phyloP scores from a whole-genome alignment of 2,329 filamentous ascomycete species.

The Amylocarpus encephaloides region DNA sequence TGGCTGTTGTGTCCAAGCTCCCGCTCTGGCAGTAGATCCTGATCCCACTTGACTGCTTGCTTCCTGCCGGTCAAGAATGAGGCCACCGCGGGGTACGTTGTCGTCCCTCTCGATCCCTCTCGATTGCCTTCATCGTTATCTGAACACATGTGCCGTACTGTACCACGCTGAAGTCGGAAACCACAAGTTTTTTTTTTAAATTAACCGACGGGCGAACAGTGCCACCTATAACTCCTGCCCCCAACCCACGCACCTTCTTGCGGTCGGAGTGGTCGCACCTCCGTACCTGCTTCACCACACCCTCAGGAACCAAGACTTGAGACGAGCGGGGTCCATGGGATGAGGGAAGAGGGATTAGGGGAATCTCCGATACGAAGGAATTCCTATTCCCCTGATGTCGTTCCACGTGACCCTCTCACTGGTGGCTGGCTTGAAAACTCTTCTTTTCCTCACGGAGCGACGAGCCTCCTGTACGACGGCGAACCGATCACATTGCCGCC shows the following conservation, averaged over 20 bases:
- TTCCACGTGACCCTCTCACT: conserved; percentile 19
- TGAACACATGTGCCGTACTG: neutral
- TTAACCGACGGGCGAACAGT: conserved; percentile 4
- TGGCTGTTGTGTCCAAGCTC: conserved; percentile 15
- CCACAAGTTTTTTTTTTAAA: conserved; percentile 1
- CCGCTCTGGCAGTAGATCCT: conserved; percentile 17
- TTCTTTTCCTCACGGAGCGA: conserved; percentile 1
- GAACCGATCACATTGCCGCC: neutral
- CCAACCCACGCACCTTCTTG: conserved; percentile 3
- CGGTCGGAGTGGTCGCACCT: neutral
- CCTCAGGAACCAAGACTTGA: conserved; percentile 5
- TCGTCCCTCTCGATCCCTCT: neutral
- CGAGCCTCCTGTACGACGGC: no score
- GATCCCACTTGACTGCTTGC: conserved; percentile 6
- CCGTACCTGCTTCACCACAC: conserved; percentile 19
- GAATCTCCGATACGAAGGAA: no score
- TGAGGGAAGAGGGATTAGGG: no score
- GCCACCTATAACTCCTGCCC: neutral
- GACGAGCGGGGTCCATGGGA: conserved; percentile 2
- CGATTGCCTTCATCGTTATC: neutral
- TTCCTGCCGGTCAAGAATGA: conserved; percentile 14
- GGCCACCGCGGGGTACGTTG: conserved; percentile 15
- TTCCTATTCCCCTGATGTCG: conserved; percentile 3
- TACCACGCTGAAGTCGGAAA: conserved; percentile 4
- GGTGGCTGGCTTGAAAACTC: conserved; percentile 4